phyloP scores from a whole-genome alignment of 208 protist genomes.

The Leptomonas pyrrhocoris region DNA sequence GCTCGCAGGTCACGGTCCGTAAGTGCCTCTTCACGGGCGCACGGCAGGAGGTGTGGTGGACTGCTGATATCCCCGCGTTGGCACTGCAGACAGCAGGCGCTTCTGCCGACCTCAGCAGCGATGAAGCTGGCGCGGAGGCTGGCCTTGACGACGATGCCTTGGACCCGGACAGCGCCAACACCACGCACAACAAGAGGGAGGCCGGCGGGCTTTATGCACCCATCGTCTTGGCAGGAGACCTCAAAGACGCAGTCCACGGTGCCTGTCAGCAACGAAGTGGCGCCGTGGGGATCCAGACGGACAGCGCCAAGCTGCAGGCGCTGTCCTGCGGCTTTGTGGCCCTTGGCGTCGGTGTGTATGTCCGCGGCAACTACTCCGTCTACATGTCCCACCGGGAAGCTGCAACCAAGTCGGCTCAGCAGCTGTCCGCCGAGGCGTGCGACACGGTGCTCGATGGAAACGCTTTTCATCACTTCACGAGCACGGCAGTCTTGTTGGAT shows the following conservation, averaged over 20 bases:
- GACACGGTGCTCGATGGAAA: conserved; percentile 16
- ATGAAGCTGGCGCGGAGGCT: not conserved
- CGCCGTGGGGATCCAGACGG: conserved; percentile 60
- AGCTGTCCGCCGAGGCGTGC: conserved; percentile 15
- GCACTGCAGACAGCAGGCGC: conserved; percentile 6
- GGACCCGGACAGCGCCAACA: not conserved
- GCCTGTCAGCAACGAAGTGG: conserved; percentile 25
- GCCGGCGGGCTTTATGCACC: conserved; percentile 4
- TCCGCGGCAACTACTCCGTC: conserved; percentile 34
- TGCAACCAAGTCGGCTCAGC: conserved; percentile 9
- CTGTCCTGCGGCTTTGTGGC: conserved; percentile 51
- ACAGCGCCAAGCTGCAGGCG: conserved; percentile 44
- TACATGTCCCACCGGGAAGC: conserved; percentile 3
- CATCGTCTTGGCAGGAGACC: conserved; percentile 11
- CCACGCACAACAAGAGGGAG: not conserved
- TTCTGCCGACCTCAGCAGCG: conserved; percentile 1
- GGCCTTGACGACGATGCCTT: conserved; percentile 3
- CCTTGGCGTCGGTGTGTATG: conserved; percentile 49
- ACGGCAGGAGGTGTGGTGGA: conserved; percentile 19
- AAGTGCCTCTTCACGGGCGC: conserved; percentile 83
- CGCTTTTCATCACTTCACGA: conserved; percentile 59
- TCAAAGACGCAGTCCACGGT: conserved; percentile 20
- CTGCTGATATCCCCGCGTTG: conserved; percentile 4
- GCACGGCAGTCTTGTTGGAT: conserved; percentile 65
- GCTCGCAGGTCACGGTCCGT: conserved; percentile 46